Evolutionary conservation across 108 stramenopile species (phyloP).

Genomic region (Epithemia pelagica): DNA sequence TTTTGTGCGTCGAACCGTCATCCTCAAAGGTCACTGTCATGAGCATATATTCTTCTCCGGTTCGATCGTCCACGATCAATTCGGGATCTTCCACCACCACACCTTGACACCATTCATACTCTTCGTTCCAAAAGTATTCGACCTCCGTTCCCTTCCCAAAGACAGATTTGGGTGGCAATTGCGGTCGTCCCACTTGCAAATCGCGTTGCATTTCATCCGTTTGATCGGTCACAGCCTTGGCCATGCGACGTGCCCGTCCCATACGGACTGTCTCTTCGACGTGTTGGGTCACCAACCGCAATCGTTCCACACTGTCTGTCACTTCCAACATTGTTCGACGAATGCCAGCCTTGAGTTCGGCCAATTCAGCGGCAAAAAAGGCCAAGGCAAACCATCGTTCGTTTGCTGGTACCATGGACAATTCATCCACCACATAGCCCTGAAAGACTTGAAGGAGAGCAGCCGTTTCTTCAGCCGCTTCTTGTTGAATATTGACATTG

Average conservation of each 20-base stretch:
- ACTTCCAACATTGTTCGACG: constrained; percentile 44
- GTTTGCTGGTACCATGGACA: constrained; percentile 29
- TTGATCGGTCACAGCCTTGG: constrained; percentile 41
- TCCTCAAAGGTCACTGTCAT: constrained; percentile 69
- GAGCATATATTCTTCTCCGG: constrained; percentile 17
- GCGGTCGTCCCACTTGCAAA: constrained; percentile 64
- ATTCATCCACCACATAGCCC: constrained; percentile 42
- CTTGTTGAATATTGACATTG: constrained; percentile 12
- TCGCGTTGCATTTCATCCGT: constrained; percentile 28
- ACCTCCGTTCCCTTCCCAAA: constrained; percentile 43
- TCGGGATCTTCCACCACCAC: constrained; percentile 67
- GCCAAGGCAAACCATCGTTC: constrained; percentile 52
- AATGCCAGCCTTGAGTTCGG: constrained; percentile 36
- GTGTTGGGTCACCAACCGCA: constrained; percentile 44
- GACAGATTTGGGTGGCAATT: constrained; percentile 53
- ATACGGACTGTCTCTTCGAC: constrained; percentile 42
- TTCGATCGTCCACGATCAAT: constrained; percentile 52
- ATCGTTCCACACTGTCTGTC: constrained; percentile 45
- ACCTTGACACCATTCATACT: constrained; percentile 65
- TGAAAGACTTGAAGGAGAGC: constrained; percentile 58
- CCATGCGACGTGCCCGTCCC: constrained; percentile 46
- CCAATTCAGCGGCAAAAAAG: constrained; percentile 74
- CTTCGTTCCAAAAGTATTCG: constrained; percentile 82
- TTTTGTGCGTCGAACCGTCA: constrained; percentile 58
- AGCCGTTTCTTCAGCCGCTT: constrained; percentile 60